These are phyloP conservation scores for Taphrina deformans DNA, from an alignment of 1,139 yeast genomes.

Conservation along the genomic window DNA sequence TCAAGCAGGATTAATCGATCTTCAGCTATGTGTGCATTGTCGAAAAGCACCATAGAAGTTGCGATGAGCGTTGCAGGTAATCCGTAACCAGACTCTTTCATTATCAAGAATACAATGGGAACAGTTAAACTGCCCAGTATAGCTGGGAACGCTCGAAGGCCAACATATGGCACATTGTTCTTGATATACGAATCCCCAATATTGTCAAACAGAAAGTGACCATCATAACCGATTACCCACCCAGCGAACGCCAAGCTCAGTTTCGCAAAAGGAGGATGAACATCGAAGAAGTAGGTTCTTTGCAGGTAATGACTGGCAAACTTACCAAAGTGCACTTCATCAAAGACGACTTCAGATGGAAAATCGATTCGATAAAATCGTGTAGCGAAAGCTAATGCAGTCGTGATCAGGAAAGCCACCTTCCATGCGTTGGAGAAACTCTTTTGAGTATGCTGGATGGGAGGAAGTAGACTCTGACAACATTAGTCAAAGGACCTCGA, in stretches of 20 bases:
- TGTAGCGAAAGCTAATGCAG: slow-evolving; percentile 64
- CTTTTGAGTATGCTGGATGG: no score
- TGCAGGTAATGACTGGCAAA: slow-evolving; percentile 72
- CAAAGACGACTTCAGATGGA: slow-evolving; percentile 91
- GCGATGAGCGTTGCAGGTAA: slow-evolving; percentile 77
- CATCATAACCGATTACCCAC: slow-evolving; percentile 83
- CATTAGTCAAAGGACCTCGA: neutral
- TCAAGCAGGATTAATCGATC: slow-evolving; percentile 87
- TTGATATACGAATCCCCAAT: slow-evolving; percentile 80
- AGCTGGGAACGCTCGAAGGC: slow-evolving; percentile 81
- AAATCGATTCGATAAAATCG: slow-evolving; percentile 70
- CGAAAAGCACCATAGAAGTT: slow-evolving; percentile 79
- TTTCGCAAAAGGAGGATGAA: slow-evolving; percentile 98
- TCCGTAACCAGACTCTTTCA: slow-evolving; percentile 79
- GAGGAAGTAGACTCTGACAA: no score
- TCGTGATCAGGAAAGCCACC: slow-evolving; percentile 50
- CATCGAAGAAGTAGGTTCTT: slow-evolving; percentile 85
- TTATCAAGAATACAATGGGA: slow-evolving; percentile 75
- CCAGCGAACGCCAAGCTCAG: slow-evolving; percentile 88
- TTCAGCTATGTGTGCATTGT: slow-evolving; percentile 89
- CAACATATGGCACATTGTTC: slow-evolving; percentile 82
- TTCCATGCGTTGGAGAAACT: no score
- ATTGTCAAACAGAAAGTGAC: slow-evolving; percentile 82
- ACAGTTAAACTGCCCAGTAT: slow-evolving; percentile 77
- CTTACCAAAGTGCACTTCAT: slow-evolving; percentile 97